phyloP scores from a whole-genome alignment of 495 filamentous ascomycete genomes.

The Aspergillus sclerotioniger region DNA sequence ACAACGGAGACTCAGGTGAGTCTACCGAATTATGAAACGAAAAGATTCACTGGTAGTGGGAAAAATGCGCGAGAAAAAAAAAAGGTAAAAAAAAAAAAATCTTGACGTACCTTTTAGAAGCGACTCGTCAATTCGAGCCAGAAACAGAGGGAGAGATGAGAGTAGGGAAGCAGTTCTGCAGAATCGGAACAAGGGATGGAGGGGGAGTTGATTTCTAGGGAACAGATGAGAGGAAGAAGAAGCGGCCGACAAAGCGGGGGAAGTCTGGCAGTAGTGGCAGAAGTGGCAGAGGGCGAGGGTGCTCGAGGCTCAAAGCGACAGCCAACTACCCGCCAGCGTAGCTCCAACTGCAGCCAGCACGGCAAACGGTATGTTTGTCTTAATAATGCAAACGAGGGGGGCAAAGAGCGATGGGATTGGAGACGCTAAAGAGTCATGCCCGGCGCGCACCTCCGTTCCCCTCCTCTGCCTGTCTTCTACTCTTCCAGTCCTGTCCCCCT shows the following conservation, averaged over 20 bases:
- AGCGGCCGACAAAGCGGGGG: conserved; percentile 14
- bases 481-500: no score
- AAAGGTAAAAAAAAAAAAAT: neutral
- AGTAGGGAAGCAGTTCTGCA: neutral
- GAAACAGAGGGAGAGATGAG: neutral
- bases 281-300: no score
- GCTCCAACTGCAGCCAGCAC: neutral
- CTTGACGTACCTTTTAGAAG: neutral
- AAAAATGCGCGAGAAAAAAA: neutral
- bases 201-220: neutral
- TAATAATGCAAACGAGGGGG: neutral
- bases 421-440: neutral
- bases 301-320: neutral
- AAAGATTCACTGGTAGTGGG: neutral
- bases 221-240: neutral
- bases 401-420: neutral
- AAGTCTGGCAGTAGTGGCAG: neutral
- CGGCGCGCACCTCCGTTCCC: neutral
- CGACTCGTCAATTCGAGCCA: neutral
- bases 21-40: neutral
- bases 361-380: neutral
- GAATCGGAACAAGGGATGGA: neutral
- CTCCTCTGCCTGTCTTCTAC: neutral
- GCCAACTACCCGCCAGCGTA: neutral
- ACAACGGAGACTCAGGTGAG: neutral